Percentiles rank a stretch among this genome's conserved stretches.
Conservation (phyloP, 192 early-diverging fungal species). For the Rhizophlyctis rosea region DNA sequence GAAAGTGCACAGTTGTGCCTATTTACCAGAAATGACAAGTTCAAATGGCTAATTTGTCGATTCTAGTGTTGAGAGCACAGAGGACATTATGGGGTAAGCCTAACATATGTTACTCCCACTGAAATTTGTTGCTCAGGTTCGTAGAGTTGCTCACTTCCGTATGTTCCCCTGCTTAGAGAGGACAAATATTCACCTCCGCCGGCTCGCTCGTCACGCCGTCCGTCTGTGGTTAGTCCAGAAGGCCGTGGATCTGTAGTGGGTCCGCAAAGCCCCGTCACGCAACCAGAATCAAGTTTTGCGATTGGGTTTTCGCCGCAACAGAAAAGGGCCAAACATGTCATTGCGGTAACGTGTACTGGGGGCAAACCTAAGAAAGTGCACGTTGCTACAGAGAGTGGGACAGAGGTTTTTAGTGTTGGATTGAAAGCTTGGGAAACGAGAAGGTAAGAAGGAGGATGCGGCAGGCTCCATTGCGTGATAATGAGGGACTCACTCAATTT, state of each 20-base stretch:
- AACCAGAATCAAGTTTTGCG: background rate
- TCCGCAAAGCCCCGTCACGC: background rate
- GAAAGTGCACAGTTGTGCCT: background rate
- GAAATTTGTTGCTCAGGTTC: too few species aligned
- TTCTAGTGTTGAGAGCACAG: background rate
- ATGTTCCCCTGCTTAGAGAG: too few species aligned
- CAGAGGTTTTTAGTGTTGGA: conserved; percentile 31
- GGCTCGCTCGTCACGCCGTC: background rate
- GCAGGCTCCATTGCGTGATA: too few species aligned
- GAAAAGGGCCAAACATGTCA: conserved; percentile 11
- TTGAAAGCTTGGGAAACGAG: conserved; percentile 46
- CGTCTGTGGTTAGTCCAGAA: background rate
- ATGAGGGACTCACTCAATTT: background rate
- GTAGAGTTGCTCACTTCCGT: too few species aligned
- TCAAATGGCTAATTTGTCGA: background rate
- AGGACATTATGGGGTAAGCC: background rate
- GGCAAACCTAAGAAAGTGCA: conserved; percentile 37
- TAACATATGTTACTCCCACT: too few species aligned
- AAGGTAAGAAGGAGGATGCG: conserved; percentile 20
- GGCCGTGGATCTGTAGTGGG: background rate
- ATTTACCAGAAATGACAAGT: background rate
- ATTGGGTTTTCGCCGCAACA: conserved; percentile 1
- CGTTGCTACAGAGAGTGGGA: conserved; percentile 25
- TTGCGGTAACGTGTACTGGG: conserved; percentile 4
- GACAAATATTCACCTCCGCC: too few species aligned